phyloP scores from a whole-genome alignment of 108 stramenopile species.

The Cyclostephanos invisitatus region DNA sequence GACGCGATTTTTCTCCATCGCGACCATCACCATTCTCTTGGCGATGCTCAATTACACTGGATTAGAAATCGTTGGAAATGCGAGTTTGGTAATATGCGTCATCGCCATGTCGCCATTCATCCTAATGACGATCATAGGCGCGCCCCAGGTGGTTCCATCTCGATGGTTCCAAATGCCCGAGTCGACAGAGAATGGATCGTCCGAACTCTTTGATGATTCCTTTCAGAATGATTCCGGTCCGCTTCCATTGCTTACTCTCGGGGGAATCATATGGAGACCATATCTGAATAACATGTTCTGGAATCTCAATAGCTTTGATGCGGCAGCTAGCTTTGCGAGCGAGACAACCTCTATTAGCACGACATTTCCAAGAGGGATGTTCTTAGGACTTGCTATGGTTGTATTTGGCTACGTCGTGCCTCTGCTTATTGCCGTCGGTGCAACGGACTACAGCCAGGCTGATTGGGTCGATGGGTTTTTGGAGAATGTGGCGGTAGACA shows the following conservation, averaged over 20 bases:
- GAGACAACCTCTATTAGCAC: conserved; percentile 81
- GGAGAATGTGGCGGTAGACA: conserved; percentile 68
- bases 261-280: conserved; percentile 87
- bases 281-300: conserved; percentile 95
- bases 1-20: conserved; percentile 33
- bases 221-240: conserved; percentile 45
- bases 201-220: conserved; percentile 53
- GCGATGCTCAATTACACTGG: conserved; percentile 89
- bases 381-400: conserved; percentile 65
- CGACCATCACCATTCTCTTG: conserved; percentile 58
- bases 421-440: conserved; percentile 72
- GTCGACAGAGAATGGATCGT: conserved; percentile 11
- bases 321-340: conserved; percentile 82
- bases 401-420: conserved; percentile 80
- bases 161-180: conserved; percentile 84
- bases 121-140: conserved; percentile 72
- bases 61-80: conserved; percentile 82
- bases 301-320: conserved; percentile 94
- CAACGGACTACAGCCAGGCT: conserved; percentile 57
- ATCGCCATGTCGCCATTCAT: conserved; percentile 40
- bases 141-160: conserved; percentile 66
- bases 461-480: conserved; percentile 91
- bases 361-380: conserved; percentile 80
- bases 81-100: conserved; percentile 78
- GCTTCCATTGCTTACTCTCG: conserved; percentile 43